These are phyloP conservation scores for Pyrus communis DNA, from an alignment of 306 rosid genomes.

Conservation along the genomic window DNA sequence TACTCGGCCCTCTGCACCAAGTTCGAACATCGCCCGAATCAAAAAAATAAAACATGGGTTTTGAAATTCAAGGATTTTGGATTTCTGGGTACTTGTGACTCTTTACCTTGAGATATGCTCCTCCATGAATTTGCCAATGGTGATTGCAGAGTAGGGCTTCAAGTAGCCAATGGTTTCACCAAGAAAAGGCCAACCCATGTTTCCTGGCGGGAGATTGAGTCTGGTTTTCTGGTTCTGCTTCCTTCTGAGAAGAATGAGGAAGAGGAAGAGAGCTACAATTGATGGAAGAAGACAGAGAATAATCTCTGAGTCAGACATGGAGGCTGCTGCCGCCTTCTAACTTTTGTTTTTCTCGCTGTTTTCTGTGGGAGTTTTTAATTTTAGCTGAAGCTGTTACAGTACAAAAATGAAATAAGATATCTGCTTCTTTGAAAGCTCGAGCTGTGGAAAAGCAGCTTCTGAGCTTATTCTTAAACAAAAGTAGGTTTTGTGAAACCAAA, in stretches of 20 bases:
- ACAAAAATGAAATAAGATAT: constrained; percentile 8
- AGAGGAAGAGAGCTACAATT: constrained; percentile 41
- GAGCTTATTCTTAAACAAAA: constrained; percentile 7
- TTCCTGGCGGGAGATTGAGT: constrained; percentile 81
- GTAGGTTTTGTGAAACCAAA: constrained; percentile 18
- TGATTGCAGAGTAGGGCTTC: constrained; percentile 74
- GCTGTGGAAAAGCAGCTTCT: constrained; percentile 20
- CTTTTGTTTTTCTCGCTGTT: background rate
- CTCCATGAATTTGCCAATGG: constrained; percentile 77
- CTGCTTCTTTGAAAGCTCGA: constrained; percentile 8
- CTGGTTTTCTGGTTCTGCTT: constrained; percentile 29
- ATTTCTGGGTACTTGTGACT: background rate
- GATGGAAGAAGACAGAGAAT: constrained; percentile 49
- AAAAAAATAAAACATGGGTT: background rate
- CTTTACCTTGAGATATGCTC: constrained; percentile 69
- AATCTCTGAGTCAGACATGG: constrained; percentile 60
- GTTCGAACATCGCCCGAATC: background rate
- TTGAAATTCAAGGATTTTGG: background rate
- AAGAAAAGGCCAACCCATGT: constrained; percentile 90
- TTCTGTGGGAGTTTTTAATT: background rate
- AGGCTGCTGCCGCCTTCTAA: constrained; percentile 13
- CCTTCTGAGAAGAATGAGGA: constrained; percentile 51
- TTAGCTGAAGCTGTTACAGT: background rate
- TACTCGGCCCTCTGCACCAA: background rate
- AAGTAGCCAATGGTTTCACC: constrained; percentile 79